Percentiles rank a stretch among this genome's conserved stretches.
Conservation (phyloP, 2,329 filamentous ascomycete genomes). For the Phoma sp. region DNA sequence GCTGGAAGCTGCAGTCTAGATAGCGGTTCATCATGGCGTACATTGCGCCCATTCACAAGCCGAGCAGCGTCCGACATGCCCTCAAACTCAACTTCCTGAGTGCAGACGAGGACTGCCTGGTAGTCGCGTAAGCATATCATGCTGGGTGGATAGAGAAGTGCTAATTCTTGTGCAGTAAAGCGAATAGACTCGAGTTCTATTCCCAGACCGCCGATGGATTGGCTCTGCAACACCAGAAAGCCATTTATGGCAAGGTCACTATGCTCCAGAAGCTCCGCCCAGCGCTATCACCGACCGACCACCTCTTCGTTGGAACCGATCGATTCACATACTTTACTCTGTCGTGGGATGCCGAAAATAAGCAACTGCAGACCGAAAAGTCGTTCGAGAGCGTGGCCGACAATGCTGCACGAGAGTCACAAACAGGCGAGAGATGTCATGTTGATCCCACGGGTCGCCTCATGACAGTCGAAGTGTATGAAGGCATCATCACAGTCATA, state of each 20-base stretch:
- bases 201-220: constrained; percentile 67
- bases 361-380: constrained; percentile 63
- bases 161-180: constrained; percentile 62
- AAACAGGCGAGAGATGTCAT: constrained; percentile 82
- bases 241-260: constrained; percentile 84
- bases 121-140: constrained; percentile 75
- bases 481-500: constrained; percentile 71
- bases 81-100: constrained; percentile 79
- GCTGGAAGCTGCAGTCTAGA: background rate
- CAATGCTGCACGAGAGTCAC: constrained; percentile 72
- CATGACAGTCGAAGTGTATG: constrained; percentile 72
- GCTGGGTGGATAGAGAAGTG: background rate
- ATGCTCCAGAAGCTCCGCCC: constrained; percentile 84
- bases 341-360: constrained; percentile 73
- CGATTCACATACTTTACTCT: constrained; percentile 90
- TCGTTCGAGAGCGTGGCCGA: constrained; percentile 67
- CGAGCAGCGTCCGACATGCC: constrained; percentile 90
- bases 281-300: constrained; percentile 75
- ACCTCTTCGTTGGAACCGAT: constrained; percentile 92
- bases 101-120: constrained; percentile 78
- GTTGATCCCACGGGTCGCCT: constrained; percentile 80
- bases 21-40: constrained; percentile 75
- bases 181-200: constrained; percentile 88
- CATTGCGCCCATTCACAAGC: constrained; percentile 88
- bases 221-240: constrained; percentile 70